Base-by-base conservation (phyloP, 192 early-diverging fungal genomes). In the Irineochytrium annulatum region DNA sequence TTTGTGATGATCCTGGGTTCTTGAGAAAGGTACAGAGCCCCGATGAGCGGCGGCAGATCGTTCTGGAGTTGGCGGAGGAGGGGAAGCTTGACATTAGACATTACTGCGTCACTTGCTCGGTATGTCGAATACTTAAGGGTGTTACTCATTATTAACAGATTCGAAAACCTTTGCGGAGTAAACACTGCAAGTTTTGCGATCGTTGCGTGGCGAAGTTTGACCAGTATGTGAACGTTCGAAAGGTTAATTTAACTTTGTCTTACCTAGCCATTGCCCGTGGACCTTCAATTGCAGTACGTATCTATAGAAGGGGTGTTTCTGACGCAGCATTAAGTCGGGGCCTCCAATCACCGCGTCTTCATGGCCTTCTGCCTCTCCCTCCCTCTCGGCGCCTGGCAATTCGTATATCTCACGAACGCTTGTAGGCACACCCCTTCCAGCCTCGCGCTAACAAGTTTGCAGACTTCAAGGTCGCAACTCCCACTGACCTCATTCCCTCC, bases 161-260 rank as follows among this genome's bases (percentile, higher is more conserved):
- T 51, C 77, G 75, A 24, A 89, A 89, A 33, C 96, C 96, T 1
- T 49, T 98, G 52, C 75, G 96, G 14, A 91, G 90, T 13, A 97
- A 97, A 71, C 96, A 98, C 64, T 98, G 96, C 71, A 87, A 86
- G 61, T 76, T 89, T 48, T 96, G 94, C 63, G 82, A 95, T 68
- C 82, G 91, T 52, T 98, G 96, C 69, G 93, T 98, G 1, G 86
- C 91, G 22, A 81, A 83, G 34, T 96, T 97, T 76, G 94, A 97
- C 66, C 92, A 96, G 80, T 87, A 82, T 60, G 29, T 61, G 22
- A 14, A 35, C 39, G 3, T 28, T 19, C 6, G 1, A 13, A 52
- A 43, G 14, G 43, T 14, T 55, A 32, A 19, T 34, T 56, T 44
- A 52, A 20, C 33, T 49, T 16, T 54, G 27, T 52, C 35, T 26